phyloP scores from a whole-genome alignment of 768 basidiomycete genomes.

The Boletus subcaerulescens region DNA sequence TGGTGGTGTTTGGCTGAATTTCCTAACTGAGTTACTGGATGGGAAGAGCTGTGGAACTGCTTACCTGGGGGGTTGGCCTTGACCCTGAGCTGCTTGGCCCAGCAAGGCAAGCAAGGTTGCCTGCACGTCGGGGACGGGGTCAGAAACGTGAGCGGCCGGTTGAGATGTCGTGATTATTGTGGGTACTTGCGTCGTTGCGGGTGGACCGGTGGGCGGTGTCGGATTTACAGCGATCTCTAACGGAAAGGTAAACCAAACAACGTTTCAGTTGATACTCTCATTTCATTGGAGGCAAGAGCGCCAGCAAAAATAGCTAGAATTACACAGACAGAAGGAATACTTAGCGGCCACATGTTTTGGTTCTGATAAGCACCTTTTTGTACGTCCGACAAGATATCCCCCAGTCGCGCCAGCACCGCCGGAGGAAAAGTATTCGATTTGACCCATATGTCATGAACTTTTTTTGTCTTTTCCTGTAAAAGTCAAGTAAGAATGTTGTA shows the following conservation, averaged over 20 bases:
- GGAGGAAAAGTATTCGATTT: constrained; percentile 88
- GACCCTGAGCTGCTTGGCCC: constrained; percentile 55
- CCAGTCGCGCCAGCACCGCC: constrained; percentile 67
- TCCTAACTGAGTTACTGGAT: background rate
- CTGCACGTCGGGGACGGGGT: constrained; percentile 42
- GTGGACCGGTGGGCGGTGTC: constrained; percentile 37
- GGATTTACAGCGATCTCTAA: constrained; percentile 50
- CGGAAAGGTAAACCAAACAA: constrained; percentile 51
- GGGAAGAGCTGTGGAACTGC: constrained; percentile 13
- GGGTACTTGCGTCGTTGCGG: constrained; percentile 33
- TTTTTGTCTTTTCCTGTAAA: constrained; percentile 91
- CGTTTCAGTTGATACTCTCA: constrained; percentile 69
- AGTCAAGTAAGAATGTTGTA: constrained; percentile 34
- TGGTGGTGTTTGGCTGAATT: constrained; percentile 58
- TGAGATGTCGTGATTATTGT: constrained; percentile 26
- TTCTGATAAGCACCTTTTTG: constrained; percentile 87
- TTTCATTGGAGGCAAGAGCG: constrained; percentile 41
- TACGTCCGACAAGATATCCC: constrained; percentile 61
- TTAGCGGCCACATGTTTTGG: constrained; percentile 70
- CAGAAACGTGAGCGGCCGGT: constrained; percentile 11
- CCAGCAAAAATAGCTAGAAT: constrained; percentile 55
- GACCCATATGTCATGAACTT: constrained; percentile 97
- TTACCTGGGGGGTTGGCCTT: constrained; percentile 36
- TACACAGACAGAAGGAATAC: constrained; percentile 68
- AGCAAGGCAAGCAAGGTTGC: constrained; percentile 68